Percentiles rank a stretch among this genome's conserved stretches.
Conservation (phyloP, 805 yeast genomes). For the Yarrowia hollandica region DNA sequence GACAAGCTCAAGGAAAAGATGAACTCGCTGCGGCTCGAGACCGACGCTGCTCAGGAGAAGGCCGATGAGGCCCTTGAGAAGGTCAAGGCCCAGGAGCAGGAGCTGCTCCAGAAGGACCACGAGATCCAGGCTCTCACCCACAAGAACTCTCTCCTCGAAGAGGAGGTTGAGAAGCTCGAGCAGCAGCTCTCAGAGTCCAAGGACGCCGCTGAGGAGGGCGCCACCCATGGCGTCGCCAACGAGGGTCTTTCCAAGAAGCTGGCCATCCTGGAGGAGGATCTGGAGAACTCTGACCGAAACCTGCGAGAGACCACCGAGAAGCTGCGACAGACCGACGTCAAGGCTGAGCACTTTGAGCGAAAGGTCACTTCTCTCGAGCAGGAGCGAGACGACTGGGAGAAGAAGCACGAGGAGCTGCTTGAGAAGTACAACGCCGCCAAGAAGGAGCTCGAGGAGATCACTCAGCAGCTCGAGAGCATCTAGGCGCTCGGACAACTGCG, state of each 20-base stretch:
- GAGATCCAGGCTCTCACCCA: conserved; percentile 90
- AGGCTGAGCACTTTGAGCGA: conserved; percentile 94
- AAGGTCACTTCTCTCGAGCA: conserved; percentile 87
- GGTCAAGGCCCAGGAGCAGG: conserved; percentile 90
- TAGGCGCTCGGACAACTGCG: conserved; percentile 33
- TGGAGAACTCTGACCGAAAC: conserved; percentile 87
- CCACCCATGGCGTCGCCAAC: conserved; percentile 81
- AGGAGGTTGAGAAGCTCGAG: conserved; percentile 72
- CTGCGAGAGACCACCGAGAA: conserved; percentile 91
- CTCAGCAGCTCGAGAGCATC: conserved; percentile 83
- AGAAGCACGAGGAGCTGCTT: conserved; percentile 83
- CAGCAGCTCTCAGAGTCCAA: conserved; percentile 70
- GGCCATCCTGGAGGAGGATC: conserved; percentile 82
- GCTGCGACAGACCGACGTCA: conserved; percentile 91
- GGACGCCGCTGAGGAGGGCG: conserved; percentile 86
- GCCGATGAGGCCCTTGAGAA: conserved; percentile 80
- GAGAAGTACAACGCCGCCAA: conserved; percentile 80
- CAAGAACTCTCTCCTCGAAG: conserved; percentile 87
- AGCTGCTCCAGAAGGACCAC: conserved; percentile 87
- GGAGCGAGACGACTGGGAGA: conserved; percentile 89
- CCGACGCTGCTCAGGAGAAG: conserved; percentile 97
- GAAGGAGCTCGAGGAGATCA: conserved; percentile 94
- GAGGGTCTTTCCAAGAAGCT: conserved; percentile 89
- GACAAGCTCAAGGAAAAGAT: conserved; percentile 64
- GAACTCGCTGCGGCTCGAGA: conserved; percentile 85